phyloP scores from a whole-genome alignment of 1,284 basidiomycete species.

The Sanguinoderma infundibulare region DNA sequence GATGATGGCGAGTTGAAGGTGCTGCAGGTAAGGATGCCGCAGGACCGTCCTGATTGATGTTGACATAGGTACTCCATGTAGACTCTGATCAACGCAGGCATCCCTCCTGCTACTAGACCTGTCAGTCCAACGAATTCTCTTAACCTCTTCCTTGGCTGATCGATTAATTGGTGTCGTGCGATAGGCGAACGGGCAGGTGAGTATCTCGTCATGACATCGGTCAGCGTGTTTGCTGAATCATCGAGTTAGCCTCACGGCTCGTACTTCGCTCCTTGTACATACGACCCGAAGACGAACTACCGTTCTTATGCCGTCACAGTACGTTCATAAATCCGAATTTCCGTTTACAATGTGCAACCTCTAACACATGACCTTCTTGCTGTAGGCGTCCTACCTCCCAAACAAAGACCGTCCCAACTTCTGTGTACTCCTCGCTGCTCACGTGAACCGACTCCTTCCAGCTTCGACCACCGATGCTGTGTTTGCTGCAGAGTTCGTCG shows the following conservation, averaged over 20 bases:
- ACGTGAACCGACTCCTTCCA: constrained; percentile 22
- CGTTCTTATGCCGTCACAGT: constrained; percentile 36
- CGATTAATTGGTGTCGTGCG: not conserved
- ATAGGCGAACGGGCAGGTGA: constrained; percentile 34
- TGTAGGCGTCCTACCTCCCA: constrained; percentile 35
- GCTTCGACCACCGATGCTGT: constrained; percentile 88
- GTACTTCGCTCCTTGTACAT: constrained; percentile 28
- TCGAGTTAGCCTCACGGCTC: constrained; percentile 29
- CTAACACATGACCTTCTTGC: not conserved
- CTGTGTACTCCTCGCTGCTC: constrained; percentile 25
- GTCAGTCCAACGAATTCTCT: constrained; percentile 13
- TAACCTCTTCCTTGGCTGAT: not conserved
- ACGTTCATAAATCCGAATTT: not conserved
- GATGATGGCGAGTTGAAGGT: constrained; percentile 27
- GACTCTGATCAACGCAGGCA: constrained; percentile 32
- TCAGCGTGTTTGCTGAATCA: not conserved
- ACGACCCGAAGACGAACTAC: constrained; percentile 33
- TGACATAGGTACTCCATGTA: constrained; percentile 4
- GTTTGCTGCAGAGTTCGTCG: constrained; percentile 95
- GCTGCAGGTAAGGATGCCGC: constrained; percentile 21
- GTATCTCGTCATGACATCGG: not conserved
- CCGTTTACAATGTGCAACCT: not conserved
- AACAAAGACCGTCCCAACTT: constrained; percentile 33
- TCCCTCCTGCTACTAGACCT: constrained; percentile 24
- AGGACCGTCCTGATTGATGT: not conserved